Base-by-base conservation (phyloP, 805 yeast species). In the Dipodascus geniculatus region DNA sequence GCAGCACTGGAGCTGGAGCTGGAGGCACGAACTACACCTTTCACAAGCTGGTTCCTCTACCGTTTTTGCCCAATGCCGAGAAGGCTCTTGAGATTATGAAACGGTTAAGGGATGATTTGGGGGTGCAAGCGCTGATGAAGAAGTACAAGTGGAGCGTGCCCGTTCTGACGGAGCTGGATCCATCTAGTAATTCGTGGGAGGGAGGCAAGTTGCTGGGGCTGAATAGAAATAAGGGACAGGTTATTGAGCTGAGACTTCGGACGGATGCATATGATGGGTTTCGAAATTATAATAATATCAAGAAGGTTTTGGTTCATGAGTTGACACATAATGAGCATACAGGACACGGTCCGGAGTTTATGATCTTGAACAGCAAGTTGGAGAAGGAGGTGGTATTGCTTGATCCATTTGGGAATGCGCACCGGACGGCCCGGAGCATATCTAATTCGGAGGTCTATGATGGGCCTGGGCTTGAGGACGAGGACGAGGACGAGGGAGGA, bases 181-280 rank as follows among this genome's bases (percentile, higher is more conserved):
- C 74, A 1, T 65, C 69, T 2, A 56, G 68, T 3, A 67, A 68
- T 57, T 68, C 73, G 3, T 53, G 60, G 11, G 64, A 57, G 23
- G 54, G 58, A 42, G 52, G 59, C 11, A 60, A 63, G 49, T 51
- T 58, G 3, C 59, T 70, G 23, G 74, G 74, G 1, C 59, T 67
- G 17, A 70, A 70, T 53, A 54, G 63, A 35, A 65, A 66, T 54
- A 53, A 51, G 24, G 74, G 74, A 14, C 61, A 67, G 55, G 62
- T 58, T 38, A 70, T 70, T 28, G 64, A 65, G 53, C 61, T 70
- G 31, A 64, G 74, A 4, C 58, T 70, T 17, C 58, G 74, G 22
- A 70, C 72, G 11, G 74, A 71, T 55, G 62, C 58, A 53, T 69
- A 69, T 54, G 64, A 63, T 24, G 74, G 74, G 4, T 70, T 62